phyloP scores from a whole-genome alignment of 176 grass and related monocot genomes.

The Poa annua region DNA sequence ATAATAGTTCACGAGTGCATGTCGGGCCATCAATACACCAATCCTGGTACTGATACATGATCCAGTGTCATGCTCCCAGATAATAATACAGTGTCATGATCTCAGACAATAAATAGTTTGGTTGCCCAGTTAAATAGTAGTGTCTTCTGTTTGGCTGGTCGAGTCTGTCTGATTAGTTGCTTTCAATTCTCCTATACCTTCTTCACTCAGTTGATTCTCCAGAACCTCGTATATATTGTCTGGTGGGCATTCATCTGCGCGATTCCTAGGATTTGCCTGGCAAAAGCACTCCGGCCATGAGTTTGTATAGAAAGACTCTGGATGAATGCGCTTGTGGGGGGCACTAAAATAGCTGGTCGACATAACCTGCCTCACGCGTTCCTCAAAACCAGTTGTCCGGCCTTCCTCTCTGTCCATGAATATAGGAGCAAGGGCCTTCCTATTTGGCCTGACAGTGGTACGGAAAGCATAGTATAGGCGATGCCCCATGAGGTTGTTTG shows the following conservation, averaged over 20 bases:
- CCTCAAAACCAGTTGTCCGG: conserved; percentile 56
- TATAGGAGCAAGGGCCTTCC: conserved; percentile 82
- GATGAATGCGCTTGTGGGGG: conserved; percentile 67
- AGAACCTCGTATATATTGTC: conserved; percentile 66
- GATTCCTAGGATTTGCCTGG: conserved; percentile 55
- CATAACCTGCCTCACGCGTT: conserved; percentile 77
- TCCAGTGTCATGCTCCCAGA: neutral
- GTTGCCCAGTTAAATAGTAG: conserved; percentile 37
- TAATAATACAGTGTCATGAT: conserved; percentile 7
- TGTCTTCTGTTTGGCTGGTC: conserved; percentile 47
- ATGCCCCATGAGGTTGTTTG: conserved; percentile 95
- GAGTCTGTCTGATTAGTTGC: conserved; percentile 37
- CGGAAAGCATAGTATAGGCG: conserved; percentile 86
- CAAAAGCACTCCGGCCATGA: conserved; percentile 99
- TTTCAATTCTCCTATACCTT: conserved; percentile 37
- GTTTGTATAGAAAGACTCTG: conserved; percentile 88
- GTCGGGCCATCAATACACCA: neutral
- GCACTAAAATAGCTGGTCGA: conserved; percentile 67
- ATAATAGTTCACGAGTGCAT: neutral
- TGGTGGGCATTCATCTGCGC: conserved; percentile 59
- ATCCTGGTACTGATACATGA: neutral
- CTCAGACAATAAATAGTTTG: conserved; percentile 12
- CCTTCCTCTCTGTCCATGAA: conserved; percentile 83
- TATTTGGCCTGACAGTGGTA: conserved; percentile 77
- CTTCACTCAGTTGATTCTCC: conserved; percentile 58